Base-by-base conservation (phyloP, 306 rosid genomes). In the Glycine latifolia region DNA sequence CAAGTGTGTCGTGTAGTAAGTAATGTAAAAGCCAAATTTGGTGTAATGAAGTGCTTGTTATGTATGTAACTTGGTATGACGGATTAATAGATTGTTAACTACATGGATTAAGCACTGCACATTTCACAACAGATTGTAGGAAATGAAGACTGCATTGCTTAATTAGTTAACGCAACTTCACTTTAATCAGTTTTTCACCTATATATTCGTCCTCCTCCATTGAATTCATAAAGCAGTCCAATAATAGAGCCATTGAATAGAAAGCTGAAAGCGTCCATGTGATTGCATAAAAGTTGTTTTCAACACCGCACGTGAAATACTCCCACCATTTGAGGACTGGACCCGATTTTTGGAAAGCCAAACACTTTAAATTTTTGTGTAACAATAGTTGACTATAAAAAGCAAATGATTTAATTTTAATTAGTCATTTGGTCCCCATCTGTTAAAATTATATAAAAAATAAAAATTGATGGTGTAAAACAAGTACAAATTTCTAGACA, bases 261-360 rank as follows among this genome's bases (percentile, higher is more conserved):
- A 78, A 79, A 84, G 58, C 15, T 74, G 35, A 84, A 84, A 79
- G 73, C 16, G 67, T 79, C 78, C 84, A 84, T 62, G 87, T 80
- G 84, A 69, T 75, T 15, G 75, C 79, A 69, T 69, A 62, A 46
- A 67, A 79, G 80, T 75, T 84, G 87, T 44, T 75, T 79, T 67
- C 59, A 65, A 65, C 84, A 84, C 61, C 4, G 47, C 87, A 84
- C 46, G 84, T 84, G 87, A 79, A 68, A 68, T 67, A 55, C 78
- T 79, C 81, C 61, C 31, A 14, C 72, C 73, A 26, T 47, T 59
- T 60, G 47, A 79, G 41, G 43, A 47, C 17, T 71, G 75, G 61
- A 61, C 53, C 74, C 48, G 11, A 83, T 14, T 83, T 70, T 70
- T 39, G 43, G 41, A 46, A 8, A 10, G 44, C 50, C 50, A 59